A percentile compares a stretch with the other conserved stretches of the same genome.
phyloP scores from a whole-genome alignment of 2,329 filamentous ascomycete species.

The Beauveria asiatica region DNA sequence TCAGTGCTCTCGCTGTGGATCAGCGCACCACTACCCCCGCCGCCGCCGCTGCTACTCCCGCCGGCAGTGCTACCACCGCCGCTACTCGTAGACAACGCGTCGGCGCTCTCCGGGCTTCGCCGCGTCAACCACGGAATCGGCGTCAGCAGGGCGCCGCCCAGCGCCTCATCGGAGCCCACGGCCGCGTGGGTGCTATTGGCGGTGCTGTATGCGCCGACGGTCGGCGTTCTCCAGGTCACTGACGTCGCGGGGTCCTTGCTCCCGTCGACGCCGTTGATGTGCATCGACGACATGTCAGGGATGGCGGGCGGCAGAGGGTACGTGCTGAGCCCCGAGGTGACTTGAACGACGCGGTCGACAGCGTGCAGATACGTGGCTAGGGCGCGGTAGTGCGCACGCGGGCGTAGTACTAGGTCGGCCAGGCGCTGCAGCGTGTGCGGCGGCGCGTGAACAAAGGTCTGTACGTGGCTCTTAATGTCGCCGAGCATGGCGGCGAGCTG shows the following conservation, averaged over 20 bases:
- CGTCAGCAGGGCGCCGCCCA: slow-evolving; percentile 84
- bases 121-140: slow-evolving; percentile 81
- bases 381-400: slow-evolving; percentile 70
- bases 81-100: slow-evolving; percentile 13
- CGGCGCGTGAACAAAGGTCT: slow-evolving; percentile 63
- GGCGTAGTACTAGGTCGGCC: slow-evolving; percentile 72
- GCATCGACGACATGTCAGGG: slow-evolving; percentile 47
- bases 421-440: slow-evolving; percentile 92
- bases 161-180: slow-evolving; percentile 75
- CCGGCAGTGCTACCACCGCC: slow-evolving; percentile 7
- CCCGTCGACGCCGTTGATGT: slow-evolving; percentile 54
- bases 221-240: slow-evolving; percentile 41
- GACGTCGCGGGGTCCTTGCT: slow-evolving; percentile 27
- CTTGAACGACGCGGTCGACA: slow-evolving; percentile 80
- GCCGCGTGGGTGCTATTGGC: slow-evolving; percentile 14
- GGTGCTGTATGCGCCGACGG: slow-evolving; percentile 15
- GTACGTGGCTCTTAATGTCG: slow-evolving; percentile 54
- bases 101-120: slow-evolving; percentile 23
- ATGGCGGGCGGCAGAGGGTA: slow-evolving; percentile 73
- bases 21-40: slow-evolving; percentile 26
- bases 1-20: slow-evolving; percentile 66
- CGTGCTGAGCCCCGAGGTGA: slow-evolving; percentile 70
- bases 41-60: slow-evolving; percentile 1
- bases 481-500: slow-evolving; percentile 55
- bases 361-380: slow-evolving; percentile 83